Percentiles rank a stretch among this genome's conserved stretches.
Evolutionary conservation across 495 filamentous ascomycete genomes (phyloP).

Genomic region (Trichoderma erinaceum): DNA sequence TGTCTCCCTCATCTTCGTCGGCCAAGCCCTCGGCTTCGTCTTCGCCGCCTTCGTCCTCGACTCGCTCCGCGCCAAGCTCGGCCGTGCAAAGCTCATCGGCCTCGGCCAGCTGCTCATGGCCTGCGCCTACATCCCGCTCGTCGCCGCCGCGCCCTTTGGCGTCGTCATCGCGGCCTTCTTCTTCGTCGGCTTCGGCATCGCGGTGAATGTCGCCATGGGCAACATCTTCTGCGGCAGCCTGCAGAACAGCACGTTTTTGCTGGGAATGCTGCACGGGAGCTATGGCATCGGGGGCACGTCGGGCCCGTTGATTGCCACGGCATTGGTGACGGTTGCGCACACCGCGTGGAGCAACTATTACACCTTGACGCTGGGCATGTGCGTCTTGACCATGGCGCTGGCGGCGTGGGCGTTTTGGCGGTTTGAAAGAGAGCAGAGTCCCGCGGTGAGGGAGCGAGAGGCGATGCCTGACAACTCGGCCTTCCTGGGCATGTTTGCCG

Average conservation of each 20-base stretch:
- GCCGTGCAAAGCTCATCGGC: constrained; percentile 56
- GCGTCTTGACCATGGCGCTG: constrained; percentile 42
- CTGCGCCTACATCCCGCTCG: constrained; percentile 55
- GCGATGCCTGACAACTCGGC: constrained; percentile 15
- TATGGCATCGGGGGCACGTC: constrained; percentile 71
- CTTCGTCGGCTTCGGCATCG: constrained; percentile 60
- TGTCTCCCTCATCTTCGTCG: constrained; percentile 74
- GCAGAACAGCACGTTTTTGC: constrained; percentile 52
- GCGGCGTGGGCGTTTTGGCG: constrained; percentile 55
- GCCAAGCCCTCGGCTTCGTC: constrained; percentile 73
- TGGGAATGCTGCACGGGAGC: constrained; percentile 59
- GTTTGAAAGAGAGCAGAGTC: constrained; percentile 42
- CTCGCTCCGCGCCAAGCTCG: constrained; percentile 50
- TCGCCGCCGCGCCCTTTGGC: constrained; percentile 62
- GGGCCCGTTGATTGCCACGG: constrained; percentile 65
- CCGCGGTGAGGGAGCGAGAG: constrained; percentile 22
- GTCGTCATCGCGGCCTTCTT: constrained; percentile 60
- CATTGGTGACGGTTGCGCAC: constrained; percentile 44
- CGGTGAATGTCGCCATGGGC: constrained; percentile 60
- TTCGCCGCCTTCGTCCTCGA: constrained; percentile 60
- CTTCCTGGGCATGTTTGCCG: constrained; percentile 30
- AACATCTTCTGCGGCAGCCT: constrained; percentile 72
- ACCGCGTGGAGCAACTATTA: constrained; percentile 57
- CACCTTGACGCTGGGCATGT: constrained; percentile 46
- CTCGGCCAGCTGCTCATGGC: constrained; percentile 46